Conservation (phyloP, 2,329 filamentous ascomycete genomes). For the Aspergillus piperis region DNA sequence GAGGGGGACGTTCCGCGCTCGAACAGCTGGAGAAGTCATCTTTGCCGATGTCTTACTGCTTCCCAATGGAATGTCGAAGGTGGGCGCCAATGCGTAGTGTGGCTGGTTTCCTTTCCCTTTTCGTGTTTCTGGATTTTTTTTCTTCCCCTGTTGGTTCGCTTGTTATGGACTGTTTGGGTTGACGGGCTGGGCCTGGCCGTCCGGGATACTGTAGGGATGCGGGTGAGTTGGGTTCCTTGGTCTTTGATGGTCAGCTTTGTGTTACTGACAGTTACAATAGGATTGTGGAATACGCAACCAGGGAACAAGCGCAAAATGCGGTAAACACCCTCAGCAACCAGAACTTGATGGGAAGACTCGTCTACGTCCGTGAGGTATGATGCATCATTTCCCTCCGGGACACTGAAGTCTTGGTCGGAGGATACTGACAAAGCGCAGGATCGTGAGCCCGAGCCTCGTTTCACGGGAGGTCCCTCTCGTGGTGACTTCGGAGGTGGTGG, state of each 20-base stretch:
- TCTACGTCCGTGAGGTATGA: conserved; percentile 93
- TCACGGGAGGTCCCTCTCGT: conserved; percentile 73
- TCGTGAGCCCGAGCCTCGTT: conserved; percentile 95
- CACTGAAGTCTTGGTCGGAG: conserved; percentile 10
- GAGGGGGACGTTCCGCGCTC: conserved; percentile 24
- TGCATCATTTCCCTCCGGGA: neutral
- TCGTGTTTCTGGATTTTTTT: conserved; percentile 16
- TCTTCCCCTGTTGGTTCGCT: conserved; percentile 51
- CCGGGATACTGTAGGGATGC: conserved; percentile 95
- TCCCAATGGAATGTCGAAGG: conserved; percentile 99
- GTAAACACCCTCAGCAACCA: conserved; percentile 98
- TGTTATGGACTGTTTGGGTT: conserved; percentile 91
- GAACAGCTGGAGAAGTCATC: conserved; percentile 92
- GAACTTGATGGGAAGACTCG: conserved; percentile 95
- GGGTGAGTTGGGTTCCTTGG: conserved; percentile 67
- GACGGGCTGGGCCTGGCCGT: conserved; percentile 95
- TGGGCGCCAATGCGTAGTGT: conserved; percentile 91
- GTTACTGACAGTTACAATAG: conserved; percentile 47
- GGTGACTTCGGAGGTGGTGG: conserved; percentile 61
- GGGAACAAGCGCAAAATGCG: conserved; percentile 97
- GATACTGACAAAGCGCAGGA: conserved; percentile 60
- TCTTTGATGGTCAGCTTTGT: no score
- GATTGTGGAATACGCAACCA: conserved; percentile 99
- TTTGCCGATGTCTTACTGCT: conserved; percentile 99
- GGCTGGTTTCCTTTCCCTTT: conserved; percentile 69